Percentiles rank a stretch among this genome's conserved stretches.
phyloP scores from a whole-genome alignment of 2,329 filamentous ascomycete genomes.

The Epichloe amarillans region DNA sequence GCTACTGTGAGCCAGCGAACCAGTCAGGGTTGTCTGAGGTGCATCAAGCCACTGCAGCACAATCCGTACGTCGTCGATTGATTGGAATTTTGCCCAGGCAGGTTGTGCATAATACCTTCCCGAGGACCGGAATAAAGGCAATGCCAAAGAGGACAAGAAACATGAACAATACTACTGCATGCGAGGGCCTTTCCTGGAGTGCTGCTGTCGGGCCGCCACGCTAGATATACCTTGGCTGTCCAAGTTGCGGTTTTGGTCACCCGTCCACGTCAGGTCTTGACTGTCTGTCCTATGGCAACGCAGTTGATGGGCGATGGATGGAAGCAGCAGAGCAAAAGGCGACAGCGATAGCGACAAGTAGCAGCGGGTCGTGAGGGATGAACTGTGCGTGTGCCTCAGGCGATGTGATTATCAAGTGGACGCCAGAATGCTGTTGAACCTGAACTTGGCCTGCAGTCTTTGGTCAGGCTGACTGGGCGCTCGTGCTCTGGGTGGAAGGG shows the following conservation, averaged over 20 bases:
- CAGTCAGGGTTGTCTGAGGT: slow-evolving; percentile 14
- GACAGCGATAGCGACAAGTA: not conserved
- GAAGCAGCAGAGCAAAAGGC: not conserved
- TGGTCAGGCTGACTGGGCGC: not conserved
- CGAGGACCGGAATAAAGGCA: not conserved
- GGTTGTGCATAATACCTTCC: not conserved
- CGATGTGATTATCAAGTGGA: not conserved
- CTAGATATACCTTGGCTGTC: not conserved
- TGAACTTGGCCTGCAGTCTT: not conserved
- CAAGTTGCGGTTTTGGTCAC: too few species aligned
- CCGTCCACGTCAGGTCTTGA: too few species aligned
- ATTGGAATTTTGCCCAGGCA: slow-evolving; percentile 8
- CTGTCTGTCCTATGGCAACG: not conserved
- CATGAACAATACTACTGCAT: not conserved
- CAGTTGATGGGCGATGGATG: not conserved
- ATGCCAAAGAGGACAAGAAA: not conserved
- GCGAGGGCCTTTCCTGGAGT: not conserved
- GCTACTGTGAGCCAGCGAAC: slow-evolving; percentile 6
- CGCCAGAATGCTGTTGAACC: not conserved
- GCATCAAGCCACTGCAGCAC: slow-evolving; percentile 10
- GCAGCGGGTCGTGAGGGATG: not conserved
- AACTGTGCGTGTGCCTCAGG: not conserved
- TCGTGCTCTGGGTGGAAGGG: not conserved
- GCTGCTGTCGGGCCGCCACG: slow-evolving; percentile 3
- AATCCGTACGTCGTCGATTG: slow-evolving; percentile 6